A percentile compares a stretch with the other conserved stretches of the same genome.
Conservation (phyloP, 805 yeast species). For the Myxozyma neglecta region DNA sequence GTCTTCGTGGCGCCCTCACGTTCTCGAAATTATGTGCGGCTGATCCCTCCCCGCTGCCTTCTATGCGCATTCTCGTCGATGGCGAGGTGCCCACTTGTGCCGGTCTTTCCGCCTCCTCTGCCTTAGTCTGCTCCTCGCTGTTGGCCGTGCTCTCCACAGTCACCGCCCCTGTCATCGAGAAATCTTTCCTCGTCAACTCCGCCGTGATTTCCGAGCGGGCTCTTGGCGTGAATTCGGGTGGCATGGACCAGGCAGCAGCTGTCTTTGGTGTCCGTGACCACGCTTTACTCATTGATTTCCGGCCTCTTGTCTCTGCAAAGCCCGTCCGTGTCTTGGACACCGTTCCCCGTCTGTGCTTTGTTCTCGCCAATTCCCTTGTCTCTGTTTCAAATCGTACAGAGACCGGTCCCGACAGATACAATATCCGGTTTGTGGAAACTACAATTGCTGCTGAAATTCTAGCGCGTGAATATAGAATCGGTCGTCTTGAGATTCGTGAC, state of each 20-base stretch:
- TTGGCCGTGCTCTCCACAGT: constrained; percentile 55
- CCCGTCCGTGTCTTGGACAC: constrained; percentile 42
- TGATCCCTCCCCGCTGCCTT: constrained; percentile 30
- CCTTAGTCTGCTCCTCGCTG: constrained; percentile 65
- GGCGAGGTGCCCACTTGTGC: constrained; percentile 74
- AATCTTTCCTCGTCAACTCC: constrained; percentile 48
- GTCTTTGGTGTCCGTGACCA: constrained; percentile 61
- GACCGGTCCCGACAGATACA: constrained; percentile 68
- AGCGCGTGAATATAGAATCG: constrained; percentile 53
- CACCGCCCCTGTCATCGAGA: constrained; percentile 17
- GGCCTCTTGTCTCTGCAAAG: constrained; percentile 56
- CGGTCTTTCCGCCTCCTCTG: constrained; percentile 71
- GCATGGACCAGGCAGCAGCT: constrained; percentile 76
- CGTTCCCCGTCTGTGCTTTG: constrained; percentile 49
- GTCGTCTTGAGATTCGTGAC: constrained; percentile 46
- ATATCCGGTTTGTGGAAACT: constrained; percentile 72
- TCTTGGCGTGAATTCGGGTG: constrained; percentile 76
- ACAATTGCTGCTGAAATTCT: constrained; percentile 63
- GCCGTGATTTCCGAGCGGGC: constrained; percentile 69
- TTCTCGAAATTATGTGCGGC: constrained; percentile 42
- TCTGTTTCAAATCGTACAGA: constrained; percentile 63
- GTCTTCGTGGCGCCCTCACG: constrained; percentile 59
- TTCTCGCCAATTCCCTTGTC: constrained; percentile 64
- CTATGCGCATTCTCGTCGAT: constrained; percentile 52
- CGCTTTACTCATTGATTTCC: constrained; percentile 60